These are phyloP conservation scores for Ceratocystis ficicola DNA, from an alignment of 2,329 filamentous ascomycete genomes.

Conservation along the genomic window DNA sequence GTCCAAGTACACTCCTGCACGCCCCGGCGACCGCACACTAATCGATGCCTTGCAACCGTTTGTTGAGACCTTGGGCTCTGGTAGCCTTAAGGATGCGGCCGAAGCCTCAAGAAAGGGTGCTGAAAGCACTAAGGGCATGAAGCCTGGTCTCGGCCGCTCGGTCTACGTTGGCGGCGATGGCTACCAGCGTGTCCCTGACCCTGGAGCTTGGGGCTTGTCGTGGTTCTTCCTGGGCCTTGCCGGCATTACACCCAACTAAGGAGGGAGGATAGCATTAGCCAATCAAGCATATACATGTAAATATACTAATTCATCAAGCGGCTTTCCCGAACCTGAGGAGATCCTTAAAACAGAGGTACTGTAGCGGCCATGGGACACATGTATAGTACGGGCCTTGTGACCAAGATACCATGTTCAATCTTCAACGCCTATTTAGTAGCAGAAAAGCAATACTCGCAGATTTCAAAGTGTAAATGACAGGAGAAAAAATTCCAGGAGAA, in stretches of 20 bases:
- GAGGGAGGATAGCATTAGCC: neutral
- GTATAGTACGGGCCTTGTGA: constrained; percentile 1
- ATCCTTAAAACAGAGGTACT: neutral
- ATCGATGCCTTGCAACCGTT: constrained; percentile 87
- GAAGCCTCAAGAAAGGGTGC: constrained; percentile 63
- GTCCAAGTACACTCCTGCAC: constrained; percentile 75
- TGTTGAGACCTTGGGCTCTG: constrained; percentile 56
- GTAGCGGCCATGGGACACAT: neutral
- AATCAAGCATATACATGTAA: constrained; percentile 4
- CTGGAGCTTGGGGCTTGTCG: constrained; percentile 62
- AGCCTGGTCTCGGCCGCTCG: constrained; percentile 61
- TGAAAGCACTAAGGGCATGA: constrained; percentile 81
- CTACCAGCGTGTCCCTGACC: constrained; percentile 41
- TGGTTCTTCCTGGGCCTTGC: constrained; percentile 73
- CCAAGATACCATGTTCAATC: constrained; percentile 25
- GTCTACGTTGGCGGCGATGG: constrained; percentile 37
- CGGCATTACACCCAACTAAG: constrained; percentile 26
- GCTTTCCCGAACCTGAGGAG: neutral
- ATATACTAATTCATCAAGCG: neutral
- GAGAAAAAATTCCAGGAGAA: constrained; percentile 25
- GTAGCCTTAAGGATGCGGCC: constrained; percentile 59
- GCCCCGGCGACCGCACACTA: constrained; percentile 77
- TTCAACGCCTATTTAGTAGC: constrained; percentile 33
- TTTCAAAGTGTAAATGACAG: constrained; percentile 27
- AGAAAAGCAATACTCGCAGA: constrained; percentile 19